Conservation (phyloP, 2,329 filamentous ascomycete species). For the Penicillium vulpinum region DNA sequence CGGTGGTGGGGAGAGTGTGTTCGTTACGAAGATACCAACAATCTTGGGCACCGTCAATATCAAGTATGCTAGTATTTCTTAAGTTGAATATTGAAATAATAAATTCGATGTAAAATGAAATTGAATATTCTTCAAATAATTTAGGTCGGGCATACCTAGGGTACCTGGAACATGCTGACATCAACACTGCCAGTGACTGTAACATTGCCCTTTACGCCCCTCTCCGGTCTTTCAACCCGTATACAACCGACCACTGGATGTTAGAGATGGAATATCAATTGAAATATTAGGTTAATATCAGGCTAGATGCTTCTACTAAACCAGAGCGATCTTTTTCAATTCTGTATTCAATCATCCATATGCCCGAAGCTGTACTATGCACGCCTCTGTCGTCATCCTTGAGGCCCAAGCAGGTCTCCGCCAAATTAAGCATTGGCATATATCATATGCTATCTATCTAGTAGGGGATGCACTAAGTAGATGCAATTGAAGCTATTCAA, state of each 20-base stretch:
- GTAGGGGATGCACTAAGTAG: too few relatives aligned
- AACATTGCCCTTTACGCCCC: constrained; percentile 18
- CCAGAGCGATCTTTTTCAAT: too few relatives aligned
- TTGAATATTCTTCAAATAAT: not conserved
- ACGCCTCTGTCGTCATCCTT: constrained; percentile 14
- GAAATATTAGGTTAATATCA: not conserved
- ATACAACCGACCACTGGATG: not conserved
- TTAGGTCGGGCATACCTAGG: not conserved
- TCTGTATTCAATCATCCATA: not conserved
- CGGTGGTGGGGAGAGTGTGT: constrained; percentile 23
- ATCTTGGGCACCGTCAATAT: not conserved
- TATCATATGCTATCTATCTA: not conserved
- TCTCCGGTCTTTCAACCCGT: constrained; percentile 5
- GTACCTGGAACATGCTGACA: constrained; percentile 20
- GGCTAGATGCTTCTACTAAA: not conserved
- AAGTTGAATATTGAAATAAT: not conserved
- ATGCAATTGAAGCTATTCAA: not conserved
- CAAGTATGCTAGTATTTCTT: not conserved
- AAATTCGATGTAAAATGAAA: not conserved
- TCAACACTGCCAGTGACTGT: constrained; percentile 25
- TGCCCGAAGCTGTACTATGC: not conserved
- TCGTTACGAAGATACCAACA: constrained; percentile 10
- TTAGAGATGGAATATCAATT: not conserved
- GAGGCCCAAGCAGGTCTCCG: constrained; percentile 2
- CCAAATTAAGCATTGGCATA: constrained; percentile 2